A percentile compares a stretch with the other conserved stretches of the same genome.
Conservation (phyloP, 108 stramenopile species). For the Chaetoceros tenuissimus region DNA sequence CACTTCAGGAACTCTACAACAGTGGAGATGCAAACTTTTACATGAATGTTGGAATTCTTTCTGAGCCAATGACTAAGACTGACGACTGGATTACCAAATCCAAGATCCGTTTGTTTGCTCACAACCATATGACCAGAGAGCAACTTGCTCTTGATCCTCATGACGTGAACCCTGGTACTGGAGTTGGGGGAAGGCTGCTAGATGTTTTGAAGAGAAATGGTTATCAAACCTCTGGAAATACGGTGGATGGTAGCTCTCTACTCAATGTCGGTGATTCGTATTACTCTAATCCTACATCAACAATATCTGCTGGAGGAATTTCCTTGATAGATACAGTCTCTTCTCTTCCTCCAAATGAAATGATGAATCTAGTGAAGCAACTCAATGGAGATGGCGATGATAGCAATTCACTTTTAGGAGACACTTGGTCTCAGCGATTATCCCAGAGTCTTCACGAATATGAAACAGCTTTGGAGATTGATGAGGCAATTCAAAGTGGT, state of each 20-base stretch:
- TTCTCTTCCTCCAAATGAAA: no score
- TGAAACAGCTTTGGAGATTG: no score
- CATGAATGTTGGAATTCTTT: conserved; percentile 28
- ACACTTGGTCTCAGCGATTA: conserved; percentile 32
- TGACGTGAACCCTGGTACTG: no score
- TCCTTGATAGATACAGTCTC: no score
- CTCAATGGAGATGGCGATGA: no score
- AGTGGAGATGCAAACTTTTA: conserved; percentile 25
- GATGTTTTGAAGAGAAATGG: conserved; percentile 36
- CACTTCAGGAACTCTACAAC: conserved; percentile 22
- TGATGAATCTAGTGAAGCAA: no score
- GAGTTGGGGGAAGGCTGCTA: conserved; percentile 38
- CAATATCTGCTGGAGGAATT: no score
- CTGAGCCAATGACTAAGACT: conserved; percentile 13
- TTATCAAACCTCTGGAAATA: conserved; percentile 21
- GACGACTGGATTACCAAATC: no score
- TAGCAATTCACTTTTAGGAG: no score
- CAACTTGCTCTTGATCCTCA: conserved; percentile 12
- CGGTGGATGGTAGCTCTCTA: conserved; percentile 13
- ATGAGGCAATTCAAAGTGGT: no score
- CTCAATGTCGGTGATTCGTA: no score
- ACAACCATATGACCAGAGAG: conserved; percentile 18
- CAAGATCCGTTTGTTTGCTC: conserved; percentile 15
- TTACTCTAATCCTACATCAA: no score
- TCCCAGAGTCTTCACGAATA: conserved; percentile 29